Conservation (phyloP, 495 filamentous ascomycete genomes). For the Trichoderma reesei region DNA sequence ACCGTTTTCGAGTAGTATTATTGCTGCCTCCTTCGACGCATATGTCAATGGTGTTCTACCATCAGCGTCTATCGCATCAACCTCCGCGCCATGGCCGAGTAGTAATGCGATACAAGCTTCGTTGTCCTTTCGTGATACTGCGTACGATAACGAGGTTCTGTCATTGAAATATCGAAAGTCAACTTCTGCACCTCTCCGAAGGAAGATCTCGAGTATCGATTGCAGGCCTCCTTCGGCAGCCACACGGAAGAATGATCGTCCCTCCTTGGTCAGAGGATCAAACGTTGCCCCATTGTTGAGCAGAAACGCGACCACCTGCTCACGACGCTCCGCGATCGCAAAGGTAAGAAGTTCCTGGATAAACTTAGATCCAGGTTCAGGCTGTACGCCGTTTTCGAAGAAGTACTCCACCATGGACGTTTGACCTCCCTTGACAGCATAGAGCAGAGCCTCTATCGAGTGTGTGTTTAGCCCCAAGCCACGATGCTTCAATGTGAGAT, state of each 20-base stretch:
- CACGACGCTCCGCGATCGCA: background rate
- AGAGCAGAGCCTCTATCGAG: no score
- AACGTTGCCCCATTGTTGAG: background rate
- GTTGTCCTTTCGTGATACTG: background rate
- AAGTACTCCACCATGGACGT: no score
- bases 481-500: no score
- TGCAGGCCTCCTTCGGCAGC: background rate
- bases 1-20: background rate
- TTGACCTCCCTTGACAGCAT: no score
- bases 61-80: background rate
- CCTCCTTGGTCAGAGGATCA: no score
- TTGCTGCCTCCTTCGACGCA: no score
- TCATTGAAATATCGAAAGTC: background rate
- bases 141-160: background rate
- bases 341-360: background rate
- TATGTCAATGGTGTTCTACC: no score
- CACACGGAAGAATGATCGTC: background rate
- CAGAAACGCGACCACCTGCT: background rate
- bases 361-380: no score
- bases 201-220: background rate
- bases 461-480: no score
- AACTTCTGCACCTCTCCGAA: background rate
- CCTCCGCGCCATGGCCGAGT: background rate
- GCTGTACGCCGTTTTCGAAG: no score
- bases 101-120: background rate